These are phyloP conservation scores for Acacia crassicarpa DNA, from an alignment of 306 rosid genomes.

Conservation along the genomic window DNA sequence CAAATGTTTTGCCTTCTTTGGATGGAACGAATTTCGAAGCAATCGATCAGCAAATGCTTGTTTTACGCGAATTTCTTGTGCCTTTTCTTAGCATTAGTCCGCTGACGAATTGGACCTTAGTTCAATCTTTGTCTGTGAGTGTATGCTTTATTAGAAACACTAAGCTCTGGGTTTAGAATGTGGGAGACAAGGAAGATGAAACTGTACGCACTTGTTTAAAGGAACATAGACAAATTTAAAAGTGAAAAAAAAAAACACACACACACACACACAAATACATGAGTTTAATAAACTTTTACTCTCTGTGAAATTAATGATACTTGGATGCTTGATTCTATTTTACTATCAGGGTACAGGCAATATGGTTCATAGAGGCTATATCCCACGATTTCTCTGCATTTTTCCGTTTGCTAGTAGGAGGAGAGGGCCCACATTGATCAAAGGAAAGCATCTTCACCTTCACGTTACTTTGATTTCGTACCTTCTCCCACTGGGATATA, in stretches of 20 bases:
- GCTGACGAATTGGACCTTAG: not conserved
- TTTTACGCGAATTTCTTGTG: conserved; percentile 17
- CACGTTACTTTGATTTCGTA: not conserved
- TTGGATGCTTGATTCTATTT: not conserved
- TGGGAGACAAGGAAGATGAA: conserved; percentile 33
- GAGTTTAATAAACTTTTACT: not conserved
- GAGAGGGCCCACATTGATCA: not conserved
- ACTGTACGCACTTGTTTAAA: not conserved
- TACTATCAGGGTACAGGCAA: not conserved
- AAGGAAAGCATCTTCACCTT: not conserved
- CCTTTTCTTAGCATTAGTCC: conserved; percentile 5
- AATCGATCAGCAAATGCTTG: not conserved
- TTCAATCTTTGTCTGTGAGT: not conserved
- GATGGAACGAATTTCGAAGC: not conserved
- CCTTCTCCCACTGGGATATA: not conserved
- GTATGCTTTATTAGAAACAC: not conserved
- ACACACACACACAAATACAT: no score
- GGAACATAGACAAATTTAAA: not conserved
- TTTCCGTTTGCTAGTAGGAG: not conserved
- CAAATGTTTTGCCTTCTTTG: not conserved
- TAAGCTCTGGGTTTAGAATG: conserved; percentile 16
- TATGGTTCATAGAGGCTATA: not conserved
- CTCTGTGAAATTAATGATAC: not conserved
- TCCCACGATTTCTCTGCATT: not conserved
- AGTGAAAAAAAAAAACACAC: not conserved